A percentile compares a stretch with the other conserved stretches of the same genome.
phyloP scores from a whole-genome alignment of 495 filamentous ascomycete genomes.

The Podospora bellae-mahoneyi region DNA sequence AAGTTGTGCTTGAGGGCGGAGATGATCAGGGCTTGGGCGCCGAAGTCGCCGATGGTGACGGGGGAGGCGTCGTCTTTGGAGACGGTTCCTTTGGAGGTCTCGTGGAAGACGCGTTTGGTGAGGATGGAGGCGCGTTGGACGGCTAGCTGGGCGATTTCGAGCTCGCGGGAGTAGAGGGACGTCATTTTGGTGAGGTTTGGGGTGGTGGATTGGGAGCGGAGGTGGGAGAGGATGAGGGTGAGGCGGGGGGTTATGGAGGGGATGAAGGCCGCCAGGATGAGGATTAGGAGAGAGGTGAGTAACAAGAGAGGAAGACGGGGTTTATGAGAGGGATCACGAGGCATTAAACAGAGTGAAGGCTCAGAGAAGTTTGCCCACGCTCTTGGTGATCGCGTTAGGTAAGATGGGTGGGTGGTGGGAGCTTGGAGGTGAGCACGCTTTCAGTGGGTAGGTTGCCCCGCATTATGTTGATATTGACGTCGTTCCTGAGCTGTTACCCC shows the following conservation, averaged over 20 bases:
- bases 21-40: slow-evolving; percentile 95
- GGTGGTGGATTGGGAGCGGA: slow-evolving; percentile 11
- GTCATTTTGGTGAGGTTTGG: slow-evolving; percentile 16
- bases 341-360: neutral
- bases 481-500: neutral
- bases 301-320: slow-evolving; percentile 3
- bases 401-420: neutral
- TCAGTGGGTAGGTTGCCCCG: neutral
- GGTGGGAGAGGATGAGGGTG: slow-evolving; percentile 20
- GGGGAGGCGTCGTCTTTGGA: slow-evolving; percentile 94
- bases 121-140: slow-evolving; percentile 85
- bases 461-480: slow-evolving; percentile 7
- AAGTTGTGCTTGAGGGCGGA: slow-evolving; percentile 83
- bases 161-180: slow-evolving; percentile 67
- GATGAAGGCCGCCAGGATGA: slow-evolving; percentile 26
- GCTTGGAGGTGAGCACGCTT: neutral
- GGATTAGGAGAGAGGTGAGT: slow-evolving; percentile 22
- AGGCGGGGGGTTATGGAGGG: slow-evolving; percentile 22
- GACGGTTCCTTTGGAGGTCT: slow-evolving; percentile 86
- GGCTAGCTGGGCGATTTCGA: slow-evolving; percentile 81
- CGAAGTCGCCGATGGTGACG: slow-evolving; percentile 96
- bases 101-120: slow-evolving; percentile 89
- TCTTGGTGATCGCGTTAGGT: slow-evolving; percentile 4
- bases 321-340: slow-evolving; percentile 3
- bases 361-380: neutral